Base-by-base conservation (phyloP, 2,329 filamentous ascomycete genomes). In the Penicillium sp. region DNA sequence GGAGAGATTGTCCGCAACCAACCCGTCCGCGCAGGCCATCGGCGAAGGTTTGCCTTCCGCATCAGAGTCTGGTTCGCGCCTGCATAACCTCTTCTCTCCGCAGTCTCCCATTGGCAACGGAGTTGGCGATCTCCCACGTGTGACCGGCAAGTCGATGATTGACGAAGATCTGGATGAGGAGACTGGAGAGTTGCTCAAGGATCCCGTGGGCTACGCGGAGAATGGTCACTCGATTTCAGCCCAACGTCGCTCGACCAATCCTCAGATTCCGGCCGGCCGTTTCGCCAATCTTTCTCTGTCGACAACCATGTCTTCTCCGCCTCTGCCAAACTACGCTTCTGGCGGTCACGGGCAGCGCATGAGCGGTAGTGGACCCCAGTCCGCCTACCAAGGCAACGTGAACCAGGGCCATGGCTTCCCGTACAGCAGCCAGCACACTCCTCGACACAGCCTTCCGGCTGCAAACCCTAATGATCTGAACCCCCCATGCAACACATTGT, bases 381-480 rank as follows among this genome's bases (percentile, higher is more conserved):
- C 76, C 8, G 74, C 81, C 39, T 83, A 86, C 68, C 83, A 86
- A 6, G 82, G 85, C 2, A 79, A 78, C 2, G 74, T 84, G 69
- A 78, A 58, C 55, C 73, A 79, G 13, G 80, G 77, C 47, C 74
- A 77, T 41, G 76, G 76, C 51, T 87, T 81, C 63, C 80, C 81
- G 57, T 77, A 82, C 57, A 77, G 77, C 33, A 79, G 75, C 48
- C 79, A 83, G 53, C 88, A 81, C 60, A 70, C 79, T 76, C 57
- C 81, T 78, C 64, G 75, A n/a, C 83, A 84, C 56, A 87, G 86
- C 54, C 89, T 90, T 56, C 92, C 92, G 13, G 88, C 92, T 0
- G 89, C 90, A 54, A 97, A 97, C 61, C 92, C 92, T 0, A 92
- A 92, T 11, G 92, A 99, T 66, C 89, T 96, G 72, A 96, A 97